Percentiles rank a stretch among this genome's conserved stretches.
These are phyloP conservation scores for Pseudogymnoascus sp. DNA, from an alignment of 2,329 filamentous ascomycete genomes.

Conservation along the genomic window DNA sequence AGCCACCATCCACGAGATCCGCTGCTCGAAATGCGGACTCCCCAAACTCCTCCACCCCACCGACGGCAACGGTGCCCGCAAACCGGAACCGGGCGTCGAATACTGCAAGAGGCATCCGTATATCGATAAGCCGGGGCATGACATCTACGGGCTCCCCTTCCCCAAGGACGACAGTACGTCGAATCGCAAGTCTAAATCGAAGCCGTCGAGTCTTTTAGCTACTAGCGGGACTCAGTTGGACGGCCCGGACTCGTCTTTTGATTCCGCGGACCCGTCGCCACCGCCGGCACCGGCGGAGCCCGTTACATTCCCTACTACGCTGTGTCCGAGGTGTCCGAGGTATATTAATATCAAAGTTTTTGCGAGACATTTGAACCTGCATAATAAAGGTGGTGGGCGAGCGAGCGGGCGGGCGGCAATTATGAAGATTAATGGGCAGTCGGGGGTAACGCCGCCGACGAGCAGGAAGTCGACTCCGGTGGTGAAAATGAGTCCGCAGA, in stretches of 20 bases:
- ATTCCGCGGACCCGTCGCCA: neutral
- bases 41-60: conserved; percentile 66
- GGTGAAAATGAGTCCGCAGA: neutral
- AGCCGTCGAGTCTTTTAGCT: neutral
- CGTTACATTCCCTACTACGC: neutral
- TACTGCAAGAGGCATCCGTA: conserved; percentile 77
- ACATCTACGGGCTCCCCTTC: conserved; percentile 78
- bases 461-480: neutral
- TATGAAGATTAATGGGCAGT: neutral
- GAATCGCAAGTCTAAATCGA: neutral
- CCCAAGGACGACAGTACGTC: conserved; percentile 43
- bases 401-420: neutral
- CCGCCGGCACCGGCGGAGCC: neutral
- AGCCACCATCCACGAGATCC: conserved; percentile 55
- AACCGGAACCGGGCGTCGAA: conserved; percentile 57
- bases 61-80: conserved; percentile 57
- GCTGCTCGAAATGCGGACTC: conserved; percentile 66
- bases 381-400: neutral
- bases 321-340: neutral
- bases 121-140: conserved; percentile 66
- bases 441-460: neutral
- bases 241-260: neutral
- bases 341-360: neutral
- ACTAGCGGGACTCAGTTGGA: neutral
- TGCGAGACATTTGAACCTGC: neutral